Evolutionary conservation across 257 asterid species (phyloP).

Genomic region (Scutellaria minor): DNA sequence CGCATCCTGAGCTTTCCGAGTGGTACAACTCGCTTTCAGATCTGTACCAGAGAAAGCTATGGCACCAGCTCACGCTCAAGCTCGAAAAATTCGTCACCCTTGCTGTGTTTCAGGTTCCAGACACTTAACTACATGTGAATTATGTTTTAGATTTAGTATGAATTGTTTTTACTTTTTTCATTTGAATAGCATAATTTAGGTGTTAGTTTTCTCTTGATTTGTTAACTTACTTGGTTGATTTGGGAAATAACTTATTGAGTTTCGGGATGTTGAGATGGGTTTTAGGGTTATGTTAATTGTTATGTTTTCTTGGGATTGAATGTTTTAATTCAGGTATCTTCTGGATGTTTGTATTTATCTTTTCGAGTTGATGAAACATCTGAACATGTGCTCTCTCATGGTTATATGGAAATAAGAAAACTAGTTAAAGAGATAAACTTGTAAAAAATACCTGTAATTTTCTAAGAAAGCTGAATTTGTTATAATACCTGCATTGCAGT

Average conservation of each 20-base stretch:
- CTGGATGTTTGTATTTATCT: background rate
- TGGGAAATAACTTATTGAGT: constrained; percentile 16
- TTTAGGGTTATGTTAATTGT: constrained; percentile 37
- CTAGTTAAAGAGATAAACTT: background rate
- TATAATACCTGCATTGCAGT: background rate
- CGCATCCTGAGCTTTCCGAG: constrained; percentile 90
- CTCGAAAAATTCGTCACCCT: constrained; percentile 97
- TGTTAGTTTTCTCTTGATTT: constrained; percentile 12
- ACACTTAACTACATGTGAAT: constrained; percentile 4
- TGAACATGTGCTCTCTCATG: constrained; percentile 12
- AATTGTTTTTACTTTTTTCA: background rate
- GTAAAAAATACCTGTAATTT: constrained; percentile 2
- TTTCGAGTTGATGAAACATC: background rate
- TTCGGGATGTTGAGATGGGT: constrained; percentile 31
- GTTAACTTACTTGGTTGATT: constrained; percentile 20
- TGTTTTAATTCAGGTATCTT: background rate
- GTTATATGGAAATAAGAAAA: background rate
- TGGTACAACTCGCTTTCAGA: constrained; percentile 87
- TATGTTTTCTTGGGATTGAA: constrained; percentile 23
- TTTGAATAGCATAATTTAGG: constrained; percentile 23
- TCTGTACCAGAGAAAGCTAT: constrained; percentile 96
- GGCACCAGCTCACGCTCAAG: constrained; percentile 97
- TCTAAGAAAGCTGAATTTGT: background rate
- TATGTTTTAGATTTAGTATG: constrained; percentile 15
- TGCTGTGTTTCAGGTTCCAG: constrained; percentile 77